phyloP scores from a whole-genome alignment of 441 rosid genomes.

The Pelargonium australe region DNA sequence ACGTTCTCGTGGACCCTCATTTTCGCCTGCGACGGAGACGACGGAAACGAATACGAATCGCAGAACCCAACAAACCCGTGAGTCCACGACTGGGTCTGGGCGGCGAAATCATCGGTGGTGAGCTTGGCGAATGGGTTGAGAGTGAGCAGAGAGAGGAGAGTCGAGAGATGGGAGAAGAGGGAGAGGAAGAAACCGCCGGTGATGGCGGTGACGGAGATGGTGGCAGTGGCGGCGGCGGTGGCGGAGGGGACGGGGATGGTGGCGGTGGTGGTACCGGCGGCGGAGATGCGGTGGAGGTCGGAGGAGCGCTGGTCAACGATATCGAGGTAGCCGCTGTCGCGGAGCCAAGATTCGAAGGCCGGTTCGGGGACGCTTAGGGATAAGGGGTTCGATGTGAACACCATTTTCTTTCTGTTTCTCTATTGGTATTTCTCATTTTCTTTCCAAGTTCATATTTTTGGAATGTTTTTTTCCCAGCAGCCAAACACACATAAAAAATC shows the following conservation, averaged over 20 bases:
- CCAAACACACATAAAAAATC: too few relatives aligned
- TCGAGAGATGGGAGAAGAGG: conserved; percentile 35
- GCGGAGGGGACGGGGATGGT: conserved; percentile 23
- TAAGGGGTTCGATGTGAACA: conserved; percentile 65
- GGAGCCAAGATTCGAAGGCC: conserved; percentile 87
- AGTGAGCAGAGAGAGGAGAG: conserved; percentile 53
- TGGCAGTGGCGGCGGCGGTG: conserved; percentile 14
- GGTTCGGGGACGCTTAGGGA: conserved; percentile 71
- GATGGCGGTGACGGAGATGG: conserved; percentile 21
- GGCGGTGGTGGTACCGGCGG: conserved; percentile 12
- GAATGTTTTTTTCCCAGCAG: too few relatives aligned
- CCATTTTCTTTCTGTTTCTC: conserved; percentile 22
- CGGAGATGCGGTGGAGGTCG: not conserved
- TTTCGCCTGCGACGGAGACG: conserved; percentile 53
- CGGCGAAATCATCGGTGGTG: conserved; percentile 64
- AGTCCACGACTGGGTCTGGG: conserved; percentile 81
- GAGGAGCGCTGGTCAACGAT: conserved; percentile 56
- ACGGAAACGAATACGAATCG: conserved; percentile 67
- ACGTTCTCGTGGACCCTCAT: conserved; percentile 81
- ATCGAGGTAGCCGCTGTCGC: conserved; percentile 93
- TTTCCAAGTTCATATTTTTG: too few relatives aligned
- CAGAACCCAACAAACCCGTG: conserved; percentile 52
- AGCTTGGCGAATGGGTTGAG: conserved; percentile 83
- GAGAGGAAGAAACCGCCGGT: conserved; percentile 39
- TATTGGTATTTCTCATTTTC: not conserved